A percentile compares a stretch with the other conserved stretches of the same genome.
Conservation (phyloP, 805 yeast species). For the Saturnispora dispora region DNA sequence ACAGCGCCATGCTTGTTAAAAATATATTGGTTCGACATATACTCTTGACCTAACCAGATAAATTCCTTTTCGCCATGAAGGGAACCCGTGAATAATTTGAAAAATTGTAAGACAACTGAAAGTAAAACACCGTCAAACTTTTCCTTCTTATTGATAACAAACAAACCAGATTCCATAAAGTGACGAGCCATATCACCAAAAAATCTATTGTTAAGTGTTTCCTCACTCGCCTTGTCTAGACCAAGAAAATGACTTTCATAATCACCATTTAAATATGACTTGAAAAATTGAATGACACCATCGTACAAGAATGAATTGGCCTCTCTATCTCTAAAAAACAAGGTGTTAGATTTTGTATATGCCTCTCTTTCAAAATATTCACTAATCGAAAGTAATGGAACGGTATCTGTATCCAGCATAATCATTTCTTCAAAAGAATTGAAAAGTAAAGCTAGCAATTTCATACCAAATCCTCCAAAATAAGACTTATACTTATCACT, state of each 20-base stretch:
- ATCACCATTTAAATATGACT: conserved; percentile 38
- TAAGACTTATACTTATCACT: conserved; percentile 18
- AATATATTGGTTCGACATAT: conserved; percentile 44
- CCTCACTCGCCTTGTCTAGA: conserved; percentile 30
- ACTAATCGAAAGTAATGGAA: conserved; percentile 30
- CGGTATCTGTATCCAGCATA: conserved; percentile 45
- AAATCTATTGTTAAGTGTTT: conserved; percentile 30
- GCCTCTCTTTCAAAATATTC: conserved; percentile 31
- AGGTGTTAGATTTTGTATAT: conserved; percentile 30
- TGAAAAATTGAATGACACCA: conserved; percentile 36
- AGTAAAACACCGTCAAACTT: conserved; percentile 43
- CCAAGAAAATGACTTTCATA: conserved; percentile 32
- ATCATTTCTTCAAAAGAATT: conserved; percentile 49
- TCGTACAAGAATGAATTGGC: conserved; percentile 30
- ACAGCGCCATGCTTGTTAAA: conserved; percentile 50
- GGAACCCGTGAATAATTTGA: conserved; percentile 36
- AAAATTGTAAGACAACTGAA: conserved; percentile 35
- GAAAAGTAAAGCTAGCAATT: conserved; percentile 49
- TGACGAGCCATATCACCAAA: conserved; percentile 36
- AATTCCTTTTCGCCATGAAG: conserved; percentile 77
- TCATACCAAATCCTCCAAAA: conserved; percentile 29
- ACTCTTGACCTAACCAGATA: conserved; percentile 61
- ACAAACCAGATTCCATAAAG: conserved; percentile 42
- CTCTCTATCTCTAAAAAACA: conserved; percentile 44
- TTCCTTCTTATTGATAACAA: conserved; percentile 35